These are phyloP conservation scores for Monosporozyma yasuniensis DNA, from an alignment of 805 yeast genomes.

Conservation along the genomic window DNA sequence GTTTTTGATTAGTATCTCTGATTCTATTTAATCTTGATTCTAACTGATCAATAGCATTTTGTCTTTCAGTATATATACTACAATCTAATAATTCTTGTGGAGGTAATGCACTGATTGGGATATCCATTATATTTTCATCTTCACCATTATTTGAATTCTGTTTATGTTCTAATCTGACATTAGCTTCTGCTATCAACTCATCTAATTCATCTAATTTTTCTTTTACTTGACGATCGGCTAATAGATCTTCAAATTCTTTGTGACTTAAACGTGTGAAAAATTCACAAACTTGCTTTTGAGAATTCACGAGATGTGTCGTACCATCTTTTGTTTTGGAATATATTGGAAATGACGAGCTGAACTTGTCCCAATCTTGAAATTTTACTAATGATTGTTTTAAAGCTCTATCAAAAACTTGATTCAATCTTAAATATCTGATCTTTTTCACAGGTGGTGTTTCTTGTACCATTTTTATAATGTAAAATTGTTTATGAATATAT, in stretches of 20 bases:
- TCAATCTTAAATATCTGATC: conserved; percentile 42
- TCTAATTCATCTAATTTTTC: conserved; percentile 33
- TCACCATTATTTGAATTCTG: conserved; percentile 1
- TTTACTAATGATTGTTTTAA: conserved; percentile 42
- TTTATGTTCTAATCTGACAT: conserved; percentile 11
- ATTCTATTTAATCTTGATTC: conserved; percentile 16
- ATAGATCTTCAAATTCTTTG: conserved; percentile 47
- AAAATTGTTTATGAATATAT: background rate
- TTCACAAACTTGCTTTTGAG: conserved; percentile 42
- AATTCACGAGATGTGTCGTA: conserved; percentile 36
- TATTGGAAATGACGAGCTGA: conserved; percentile 46
- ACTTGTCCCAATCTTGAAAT: conserved; percentile 42
- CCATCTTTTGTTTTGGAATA: conserved; percentile 42
- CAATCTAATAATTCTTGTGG: conserved; percentile 22
- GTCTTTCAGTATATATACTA: conserved; percentile 19
- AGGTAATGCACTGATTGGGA: conserved; percentile 16
- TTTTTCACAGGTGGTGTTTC: conserved; percentile 6
- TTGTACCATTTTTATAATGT: background rate
- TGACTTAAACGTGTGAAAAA: conserved; percentile 43
- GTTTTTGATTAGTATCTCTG: conserved; percentile 14
- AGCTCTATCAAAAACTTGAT: conserved; percentile 44
- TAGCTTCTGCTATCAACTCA: conserved; percentile 32
- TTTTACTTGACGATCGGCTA: conserved; percentile 36
- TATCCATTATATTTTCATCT: conserved; percentile 1
- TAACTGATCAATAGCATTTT: conserved; percentile 15